Conservation (phyloP, 2,329 filamentous ascomycete genomes). For the Trichoderma pleuroti region DNA sequence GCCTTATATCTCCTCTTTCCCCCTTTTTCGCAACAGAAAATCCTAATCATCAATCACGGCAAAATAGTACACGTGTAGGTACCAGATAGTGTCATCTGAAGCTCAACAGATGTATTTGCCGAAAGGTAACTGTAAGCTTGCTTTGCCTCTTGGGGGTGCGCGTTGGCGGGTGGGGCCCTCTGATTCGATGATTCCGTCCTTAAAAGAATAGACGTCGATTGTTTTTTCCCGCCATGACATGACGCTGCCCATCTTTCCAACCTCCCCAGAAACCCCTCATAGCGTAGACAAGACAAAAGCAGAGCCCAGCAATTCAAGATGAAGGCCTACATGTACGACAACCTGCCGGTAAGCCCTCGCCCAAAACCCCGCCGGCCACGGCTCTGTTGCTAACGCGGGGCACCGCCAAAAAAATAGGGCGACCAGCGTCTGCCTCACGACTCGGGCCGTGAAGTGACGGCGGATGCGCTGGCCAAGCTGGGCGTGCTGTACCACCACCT, state of each 20-base stretch:
- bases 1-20: neutral
- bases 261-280: neutral
- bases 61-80: neutral
- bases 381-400: neutral
- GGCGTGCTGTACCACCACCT: conserved; percentile 78
- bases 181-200: neutral
- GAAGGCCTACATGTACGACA: conserved; percentile 58
- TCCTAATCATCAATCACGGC: neutral
- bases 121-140: neutral
- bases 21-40: neutral
- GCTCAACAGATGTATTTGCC: neutral
- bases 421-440: conserved; percentile 92
- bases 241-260: neutral
- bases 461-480: conserved; percentile 64
- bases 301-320: conserved; percentile 33
- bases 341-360: conserved; percentile 47
- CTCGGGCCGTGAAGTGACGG: conserved; percentile 67
- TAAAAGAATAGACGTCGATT: neutral
- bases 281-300: neutral
- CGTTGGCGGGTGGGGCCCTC: neutral
- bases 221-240: neutral
- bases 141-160: neutral
- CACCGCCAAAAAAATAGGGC: conserved; percentile 52
- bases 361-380: too few species aligned
- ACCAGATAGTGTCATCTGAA: neutral